Base-by-base conservation (phyloP, 768 basidiomycete genomes). In the Lyophyllum atratum region DNA sequence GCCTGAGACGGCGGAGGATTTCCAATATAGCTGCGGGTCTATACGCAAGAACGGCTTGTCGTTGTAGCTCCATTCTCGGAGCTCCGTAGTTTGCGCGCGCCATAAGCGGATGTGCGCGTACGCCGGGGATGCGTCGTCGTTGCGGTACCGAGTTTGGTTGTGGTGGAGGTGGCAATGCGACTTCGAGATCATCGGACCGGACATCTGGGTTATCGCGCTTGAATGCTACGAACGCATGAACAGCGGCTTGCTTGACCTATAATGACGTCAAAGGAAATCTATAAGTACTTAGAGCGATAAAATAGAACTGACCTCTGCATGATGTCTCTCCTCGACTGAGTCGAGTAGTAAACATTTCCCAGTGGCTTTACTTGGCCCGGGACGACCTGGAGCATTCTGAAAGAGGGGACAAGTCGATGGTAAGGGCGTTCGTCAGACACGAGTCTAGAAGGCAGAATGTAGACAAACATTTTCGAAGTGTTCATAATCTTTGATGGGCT, bases 401-500 rank as follows among this genome's bases (percentile, higher is more conserved):
- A 34, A 49, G 48, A 28, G 12, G 17, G 10, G 14, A 21, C 2
- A 7, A 9, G 7, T 11, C 10, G 48, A 15, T 33, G 1, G 11
- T 19, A 21, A 33, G 46, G 7, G n/a, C 10, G 48, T 3, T 33
- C 4, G 11, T 19, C 25, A 33, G 46, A 34, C 9, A n/a, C 19
- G 5, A n/a, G 28, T 15, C 14, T 15, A 4, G 25, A n/a, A 47
- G 28, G 14, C 4, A 28, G 11, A 19, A 2, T 2, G 33, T 19
- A 46, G 26, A 54, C 52, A 25, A 31, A 54, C 55, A 28, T 47
- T 45, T 39, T 72, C 68, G 63, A 89, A 90, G 64, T 90, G 87
- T 0, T 86, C 81, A 59, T 89, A 89, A 8, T 85, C 86, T 12
- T 34, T 67, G 25, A 91, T 86, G 34, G 84, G 59, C 61, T 85